phyloP scores from a whole-genome alignment of 192 early-diverging fungal species.

The Coemansia sp. region DNA sequence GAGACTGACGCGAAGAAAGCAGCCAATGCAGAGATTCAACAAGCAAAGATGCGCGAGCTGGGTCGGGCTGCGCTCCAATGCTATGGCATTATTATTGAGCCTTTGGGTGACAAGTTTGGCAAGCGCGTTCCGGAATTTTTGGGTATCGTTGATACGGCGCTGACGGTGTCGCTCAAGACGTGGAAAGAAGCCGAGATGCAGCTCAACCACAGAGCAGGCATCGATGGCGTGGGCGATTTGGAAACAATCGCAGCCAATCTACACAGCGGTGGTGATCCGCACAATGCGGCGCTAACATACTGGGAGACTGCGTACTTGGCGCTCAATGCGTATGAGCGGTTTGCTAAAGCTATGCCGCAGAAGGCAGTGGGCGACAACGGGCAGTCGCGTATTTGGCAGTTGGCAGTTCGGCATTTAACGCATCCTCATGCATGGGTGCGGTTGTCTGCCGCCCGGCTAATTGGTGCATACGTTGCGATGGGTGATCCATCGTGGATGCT shows the following conservation, averaged over 20 bases:
- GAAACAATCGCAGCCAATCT: constrained; percentile 57
- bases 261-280: constrained; percentile 30
- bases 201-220: constrained; percentile 29
- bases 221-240: constrained; percentile 17
- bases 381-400: constrained; percentile 65
- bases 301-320: constrained; percentile 91
- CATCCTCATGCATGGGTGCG: constrained; percentile 94
- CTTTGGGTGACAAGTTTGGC: constrained; percentile 65
- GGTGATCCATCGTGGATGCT: constrained; percentile 61
- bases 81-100: constrained; percentile 80
- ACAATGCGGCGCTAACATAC: constrained; percentile 57
- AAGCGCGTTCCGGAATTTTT: constrained; percentile 57
- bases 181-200: constrained; percentile 53
- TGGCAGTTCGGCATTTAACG: constrained; percentile 64
- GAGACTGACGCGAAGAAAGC: background rate
- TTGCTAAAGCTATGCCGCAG: constrained; percentile 61
- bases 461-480: constrained; percentile 76
- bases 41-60: constrained; percentile 59
- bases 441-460: constrained; percentile 63
- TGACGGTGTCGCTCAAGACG: constrained; percentile 46
- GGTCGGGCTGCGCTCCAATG: constrained; percentile 82
- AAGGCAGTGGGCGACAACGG: constrained; percentile 53
- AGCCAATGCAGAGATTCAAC: constrained; percentile 3
- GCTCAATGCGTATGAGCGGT: constrained; percentile 71
- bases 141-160: constrained; percentile 53